A percentile compares a stretch with the other conserved stretches of the same genome.
These are phyloP conservation scores for Boehmeria nivea DNA, from an alignment of 306 rosid species.

Conservation along the genomic window DNA sequence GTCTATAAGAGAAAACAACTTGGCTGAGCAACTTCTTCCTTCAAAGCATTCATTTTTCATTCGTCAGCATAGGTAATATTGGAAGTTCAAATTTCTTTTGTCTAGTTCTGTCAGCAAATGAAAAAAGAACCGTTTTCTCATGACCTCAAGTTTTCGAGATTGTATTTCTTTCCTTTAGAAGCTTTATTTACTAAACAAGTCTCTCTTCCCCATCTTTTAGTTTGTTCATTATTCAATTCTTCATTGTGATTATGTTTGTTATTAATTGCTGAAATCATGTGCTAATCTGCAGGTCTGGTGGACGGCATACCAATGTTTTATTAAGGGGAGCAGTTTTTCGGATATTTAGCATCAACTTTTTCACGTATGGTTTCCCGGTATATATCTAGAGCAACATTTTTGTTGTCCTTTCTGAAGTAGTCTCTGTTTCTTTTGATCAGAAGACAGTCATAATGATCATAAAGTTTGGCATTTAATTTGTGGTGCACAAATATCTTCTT, in stretches of 20 bases:
- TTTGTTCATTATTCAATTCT: not conserved
- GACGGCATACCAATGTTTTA: constrained; percentile 78
- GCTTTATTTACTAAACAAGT: too few relatives aligned
- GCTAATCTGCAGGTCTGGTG: constrained; percentile 75
- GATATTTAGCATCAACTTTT: constrained; percentile 92
- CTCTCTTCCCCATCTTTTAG: too few relatives aligned
- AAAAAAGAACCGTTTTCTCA: not conserved
- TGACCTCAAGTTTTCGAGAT: too few relatives aligned
- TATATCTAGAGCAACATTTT: constrained; percentile 40
- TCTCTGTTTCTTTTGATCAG: too few relatives aligned
- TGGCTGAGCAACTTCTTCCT: constrained; percentile 88
- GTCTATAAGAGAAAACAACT: constrained; percentile 64
- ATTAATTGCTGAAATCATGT: constrained; percentile 12
- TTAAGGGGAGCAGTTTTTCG: constrained; percentile 86
- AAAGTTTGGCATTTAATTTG: too few relatives aligned
- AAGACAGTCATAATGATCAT: too few relatives aligned
- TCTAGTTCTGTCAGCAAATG: not conserved
- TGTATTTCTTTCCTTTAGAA: too few relatives aligned
- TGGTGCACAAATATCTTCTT: too few relatives aligned
- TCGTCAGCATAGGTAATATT: constrained; percentile 77
- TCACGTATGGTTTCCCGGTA: constrained; percentile 99
- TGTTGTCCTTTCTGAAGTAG: constrained; percentile 4
- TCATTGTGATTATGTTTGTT: not conserved
- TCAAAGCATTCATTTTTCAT: constrained; percentile 89
- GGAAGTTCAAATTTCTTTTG: too few relatives aligned